Conservation (phyloP, 2,329 filamentous ascomycete genomes). For the Epichloe uncinata region DNA sequence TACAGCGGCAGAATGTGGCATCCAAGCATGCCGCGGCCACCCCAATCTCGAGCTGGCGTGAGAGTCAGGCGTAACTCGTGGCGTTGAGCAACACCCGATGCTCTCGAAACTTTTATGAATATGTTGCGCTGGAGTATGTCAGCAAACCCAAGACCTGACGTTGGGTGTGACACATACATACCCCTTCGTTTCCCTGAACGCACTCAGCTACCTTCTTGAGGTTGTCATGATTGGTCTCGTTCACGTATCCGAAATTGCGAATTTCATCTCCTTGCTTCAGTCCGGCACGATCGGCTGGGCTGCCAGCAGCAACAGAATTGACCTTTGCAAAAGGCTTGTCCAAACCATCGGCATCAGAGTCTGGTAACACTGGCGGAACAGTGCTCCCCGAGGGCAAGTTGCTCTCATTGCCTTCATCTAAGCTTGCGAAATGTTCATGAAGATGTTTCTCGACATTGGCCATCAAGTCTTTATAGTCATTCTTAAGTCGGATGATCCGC, state of each 20-base stretch:
- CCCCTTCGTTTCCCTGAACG: constrained; percentile 80
- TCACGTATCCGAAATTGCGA: constrained; percentile 72
- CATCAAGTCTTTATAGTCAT: constrained; percentile 92
- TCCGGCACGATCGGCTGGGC: constrained; percentile 74
- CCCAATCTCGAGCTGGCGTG: constrained; percentile 71
- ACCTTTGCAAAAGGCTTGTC: constrained; percentile 65
- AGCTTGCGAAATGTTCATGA: constrained; percentile 77
- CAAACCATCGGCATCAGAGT: constrained; percentile 15
- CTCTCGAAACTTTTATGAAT: constrained; percentile 51
- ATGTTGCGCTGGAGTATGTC: constrained; percentile 45
- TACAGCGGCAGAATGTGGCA: constrained; percentile 78
- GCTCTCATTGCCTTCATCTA: constrained; percentile 37
- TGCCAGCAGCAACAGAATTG: constrained; percentile 63
- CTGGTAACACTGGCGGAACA: constrained; percentile 17
- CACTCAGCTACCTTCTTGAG: constrained; percentile 78
- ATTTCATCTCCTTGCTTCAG: constrained; percentile 70
- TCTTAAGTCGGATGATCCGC: constrained; percentile 76
- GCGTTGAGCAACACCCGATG: constrained; percentile 25
- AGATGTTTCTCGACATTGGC: constrained; percentile 66
- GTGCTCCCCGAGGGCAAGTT: constrained; percentile 10
- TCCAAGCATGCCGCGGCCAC: constrained; percentile 75
- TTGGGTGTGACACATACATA: constrained; percentile 43
- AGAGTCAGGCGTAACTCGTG: constrained; percentile 58
- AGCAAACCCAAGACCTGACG: constrained; percentile 10
- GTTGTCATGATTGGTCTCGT: constrained; percentile 73